Base-by-base conservation (phyloP, 306 rosid species). In the Hippophae tibetana region DNA sequence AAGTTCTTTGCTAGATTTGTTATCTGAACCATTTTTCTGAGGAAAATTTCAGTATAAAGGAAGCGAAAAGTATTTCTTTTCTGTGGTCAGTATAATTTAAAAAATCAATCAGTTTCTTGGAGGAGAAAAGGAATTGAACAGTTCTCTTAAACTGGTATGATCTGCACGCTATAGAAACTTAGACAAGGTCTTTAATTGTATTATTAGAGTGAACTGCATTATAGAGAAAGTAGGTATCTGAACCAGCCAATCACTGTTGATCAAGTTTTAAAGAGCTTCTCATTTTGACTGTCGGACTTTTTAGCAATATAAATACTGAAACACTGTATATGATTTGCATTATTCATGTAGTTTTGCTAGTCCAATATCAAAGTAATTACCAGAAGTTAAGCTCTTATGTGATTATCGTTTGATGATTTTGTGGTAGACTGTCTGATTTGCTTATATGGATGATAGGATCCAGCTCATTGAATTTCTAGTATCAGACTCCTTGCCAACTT, bases 401-500 rank as follows among this genome's bases (percentile, higher is more conserved):
- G 50, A 42, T 31, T 42, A 0, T 9, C 7, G 43, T 31, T 43
- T 54, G 52, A 18, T 49, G 47, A 54, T 46, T 25, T 52, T 50
- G 12, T 13, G 12, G 42, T 52, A 13, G 9, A 57, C 45, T 58
- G 51, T 65, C 58, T 72, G 43, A 66, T 60, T 64, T 25, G 74
- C 53, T 61, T 61, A 26, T 82, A 58, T 54, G 60, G 62, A 63
- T 52, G 50, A 61, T 86, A 88, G 95, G 96, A 85, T 92, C 64
- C 96, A 88, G 78, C 95, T 92, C 60, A 54, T 82, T 52, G 93
- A 88, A 80, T 83, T 85, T 72, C 64, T 92, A 80, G 82, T 80
- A 66, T 68, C 78, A n/a, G 96, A 85, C 74, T 81, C 78, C 89
- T 79, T 80, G 23, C 43, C 52, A 43, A 72, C 69, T 53, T 92